A percentile compares a stretch with the other conserved stretches of the same genome.
Conservation (phyloP, 257 asterid genomes). For the Eustoma russellianum region DNA sequence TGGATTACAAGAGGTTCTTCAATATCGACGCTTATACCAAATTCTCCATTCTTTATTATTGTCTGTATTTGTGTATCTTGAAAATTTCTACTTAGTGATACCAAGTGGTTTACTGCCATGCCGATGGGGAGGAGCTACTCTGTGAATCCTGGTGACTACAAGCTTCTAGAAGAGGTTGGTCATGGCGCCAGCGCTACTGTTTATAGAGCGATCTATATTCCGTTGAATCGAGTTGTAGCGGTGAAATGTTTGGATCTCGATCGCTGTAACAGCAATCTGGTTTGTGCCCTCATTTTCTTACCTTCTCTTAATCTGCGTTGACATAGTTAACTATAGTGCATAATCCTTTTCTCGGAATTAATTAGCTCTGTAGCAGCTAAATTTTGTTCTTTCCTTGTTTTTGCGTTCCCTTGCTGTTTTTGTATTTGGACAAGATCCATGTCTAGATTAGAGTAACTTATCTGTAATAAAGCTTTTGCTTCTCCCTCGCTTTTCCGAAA, state of each 20-base stretch:
- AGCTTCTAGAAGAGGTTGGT: conserved; percentile 87
- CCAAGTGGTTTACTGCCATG: conserved; percentile 4
- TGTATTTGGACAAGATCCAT: no score
- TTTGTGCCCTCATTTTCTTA: conserved; percentile 18
- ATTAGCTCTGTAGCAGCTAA: no score
- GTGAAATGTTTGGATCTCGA: conserved; percentile 99
- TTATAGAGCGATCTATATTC: conserved; percentile 80
- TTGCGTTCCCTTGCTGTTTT: no score
- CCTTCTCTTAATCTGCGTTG: neutral
- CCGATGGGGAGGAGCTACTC: conserved; percentile 53
- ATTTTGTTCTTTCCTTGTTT: no score
- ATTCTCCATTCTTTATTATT: neutral
- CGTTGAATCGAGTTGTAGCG: conserved; percentile 77
- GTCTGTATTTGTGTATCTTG: neutral
- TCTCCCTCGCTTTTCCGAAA: no score
- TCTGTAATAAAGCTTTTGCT: no score
- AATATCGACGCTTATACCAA: neutral
- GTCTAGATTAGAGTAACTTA: no score
- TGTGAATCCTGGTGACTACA: conserved; percentile 64
- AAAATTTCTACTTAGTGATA: conserved; percentile 4
- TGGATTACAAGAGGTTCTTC: neutral
- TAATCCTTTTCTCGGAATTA: neutral
- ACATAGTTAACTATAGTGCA: neutral
- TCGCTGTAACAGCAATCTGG: conserved; percentile 98
- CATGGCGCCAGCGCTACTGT: conserved; percentile 95